Percentiles rank a stretch among this genome's conserved stretches.
Evolutionary conservation across 306 rosid species (phyloP).

Genomic region (Echinosophora koreensis): DNA sequence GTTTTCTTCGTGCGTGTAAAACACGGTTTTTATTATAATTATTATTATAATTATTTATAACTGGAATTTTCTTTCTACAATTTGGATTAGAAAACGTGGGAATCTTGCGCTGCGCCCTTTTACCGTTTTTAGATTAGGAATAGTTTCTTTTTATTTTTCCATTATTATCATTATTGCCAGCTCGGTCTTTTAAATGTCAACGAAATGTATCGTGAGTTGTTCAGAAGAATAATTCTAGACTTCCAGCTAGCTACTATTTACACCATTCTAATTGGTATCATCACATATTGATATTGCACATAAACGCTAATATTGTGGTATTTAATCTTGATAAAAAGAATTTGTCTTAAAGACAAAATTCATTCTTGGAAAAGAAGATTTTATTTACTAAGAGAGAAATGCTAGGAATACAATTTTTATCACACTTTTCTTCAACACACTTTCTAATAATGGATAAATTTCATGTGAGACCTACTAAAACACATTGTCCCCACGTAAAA

Average conservation of each 20-base stretch:
- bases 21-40: conserved; percentile 35
- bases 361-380: too few species aligned
- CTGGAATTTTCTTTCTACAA: conserved; percentile 1
- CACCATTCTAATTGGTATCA: neutral
- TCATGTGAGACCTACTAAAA: too few species aligned
- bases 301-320: neutral
- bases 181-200: conserved; percentile 39
- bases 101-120: neutral
- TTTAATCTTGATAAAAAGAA: too few species aligned
- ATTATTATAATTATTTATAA: neutral
- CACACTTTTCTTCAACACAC: too few species aligned
- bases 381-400: too few species aligned
- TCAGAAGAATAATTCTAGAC: neutral
- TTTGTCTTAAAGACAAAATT: too few species aligned
- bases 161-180: conserved; percentile 21
- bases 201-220: conserved; percentile 2
- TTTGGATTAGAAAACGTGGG: conserved; percentile 36
- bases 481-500: too few species aligned
- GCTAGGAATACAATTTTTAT: too few species aligned
- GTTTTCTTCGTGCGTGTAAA: conserved; percentile 39
- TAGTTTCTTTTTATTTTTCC: neutral
- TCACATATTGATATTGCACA: neutral
- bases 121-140: neutral
- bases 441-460: too few species aligned
- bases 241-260: neutral